Conservation (phyloP, 1,284 basidiomycete genomes). For the Naganishia liquefaciens region DNA sequence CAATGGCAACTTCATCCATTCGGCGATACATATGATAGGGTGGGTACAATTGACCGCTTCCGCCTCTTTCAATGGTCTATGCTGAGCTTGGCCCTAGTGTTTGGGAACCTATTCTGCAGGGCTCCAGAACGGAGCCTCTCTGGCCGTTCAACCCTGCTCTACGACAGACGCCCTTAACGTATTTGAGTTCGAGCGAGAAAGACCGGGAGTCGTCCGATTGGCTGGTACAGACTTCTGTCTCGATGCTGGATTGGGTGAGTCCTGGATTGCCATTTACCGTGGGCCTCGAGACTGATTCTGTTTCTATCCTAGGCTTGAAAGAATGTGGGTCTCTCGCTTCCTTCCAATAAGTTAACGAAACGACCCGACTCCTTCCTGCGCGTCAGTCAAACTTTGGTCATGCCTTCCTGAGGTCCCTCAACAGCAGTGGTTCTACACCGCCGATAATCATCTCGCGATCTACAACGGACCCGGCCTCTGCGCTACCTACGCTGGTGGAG, state of each 20-base stretch:
- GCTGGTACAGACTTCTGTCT: slow-evolving; percentile 34
- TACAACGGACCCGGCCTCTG: slow-evolving; percentile 33
- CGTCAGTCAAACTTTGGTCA: slow-evolving; percentile 24
- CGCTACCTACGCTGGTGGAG: slow-evolving; percentile 20
- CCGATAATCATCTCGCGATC: slow-evolving; percentile 44
- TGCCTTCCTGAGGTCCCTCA: slow-evolving; percentile 21
- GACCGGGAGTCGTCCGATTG: slow-evolving; percentile 23
- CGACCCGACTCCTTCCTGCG: not conserved
- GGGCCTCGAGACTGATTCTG: not conserved
- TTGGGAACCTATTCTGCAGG: not conserved
- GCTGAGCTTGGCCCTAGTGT: slow-evolving; percentile 1
- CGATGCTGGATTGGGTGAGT: slow-evolving; percentile 34
- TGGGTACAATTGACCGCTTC: not conserved
- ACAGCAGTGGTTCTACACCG: slow-evolving; percentile 30
- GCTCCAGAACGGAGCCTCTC: slow-evolving; percentile 1
- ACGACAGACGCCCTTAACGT: not conserved
- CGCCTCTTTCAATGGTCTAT: not conserved
- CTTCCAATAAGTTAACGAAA: no score
- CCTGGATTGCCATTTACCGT: not conserved
- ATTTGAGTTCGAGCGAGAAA: slow-evolving; percentile 13
- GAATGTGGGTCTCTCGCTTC: slow-evolving; percentile 3
- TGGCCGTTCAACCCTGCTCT: slow-evolving; percentile 10
- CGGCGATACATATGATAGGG: slow-evolving; percentile 7
- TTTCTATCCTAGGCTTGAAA: not conserved
- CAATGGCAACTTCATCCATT: slow-evolving; percentile 15